A percentile compares a stretch with the other conserved stretches of the same genome.
phyloP scores from a whole-genome alignment of 169 alveolate genomes.

The Plasmodium gonderi region DNA sequence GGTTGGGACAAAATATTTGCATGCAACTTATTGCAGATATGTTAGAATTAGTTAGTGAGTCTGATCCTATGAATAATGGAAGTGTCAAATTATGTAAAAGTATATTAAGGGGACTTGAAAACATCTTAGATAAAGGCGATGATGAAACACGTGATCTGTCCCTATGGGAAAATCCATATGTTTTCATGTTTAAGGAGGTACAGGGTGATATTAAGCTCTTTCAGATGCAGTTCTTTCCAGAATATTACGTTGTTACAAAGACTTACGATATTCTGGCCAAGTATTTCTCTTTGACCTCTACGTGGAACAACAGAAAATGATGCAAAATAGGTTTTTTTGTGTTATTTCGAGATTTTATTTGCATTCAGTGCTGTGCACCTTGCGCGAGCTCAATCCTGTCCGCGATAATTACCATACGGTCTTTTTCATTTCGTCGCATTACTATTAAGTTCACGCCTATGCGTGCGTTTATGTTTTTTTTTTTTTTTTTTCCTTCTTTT shows the following conservation, averaged over 20 bases:
- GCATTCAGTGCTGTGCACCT: not conserved
- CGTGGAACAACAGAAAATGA: slow-evolving; percentile 75
- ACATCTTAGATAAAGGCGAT: slow-evolving; percentile 86
- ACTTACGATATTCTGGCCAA: slow-evolving; percentile 82
- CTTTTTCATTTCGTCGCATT: not conserved
- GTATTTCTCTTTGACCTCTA: slow-evolving; percentile 72
- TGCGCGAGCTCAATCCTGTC: slow-evolving; percentile 10
- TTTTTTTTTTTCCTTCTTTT: not conserved
- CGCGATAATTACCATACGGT: not conserved
- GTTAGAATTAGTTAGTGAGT: slow-evolving; percentile 87
- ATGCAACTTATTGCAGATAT: slow-evolving; percentile 86
- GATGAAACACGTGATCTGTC: slow-evolving; percentile 83
- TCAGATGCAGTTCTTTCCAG: slow-evolving; percentile 86
- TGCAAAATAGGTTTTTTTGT: not conserved
- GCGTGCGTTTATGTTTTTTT: not conserved
- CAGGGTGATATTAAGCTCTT: slow-evolving; percentile 82
- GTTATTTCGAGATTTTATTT: slow-evolving; percentile 5
- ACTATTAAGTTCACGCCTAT: not conserved
- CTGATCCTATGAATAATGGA: slow-evolving; percentile 88
- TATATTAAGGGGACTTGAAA: slow-evolving; percentile 87
- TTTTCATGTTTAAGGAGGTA: slow-evolving; percentile 84
- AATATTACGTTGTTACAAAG: slow-evolving; percentile 81
- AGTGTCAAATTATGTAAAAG: slow-evolving; percentile 88
- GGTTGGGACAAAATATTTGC: slow-evolving; percentile 76
- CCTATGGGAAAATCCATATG: slow-evolving; percentile 89